These are phyloP conservation scores for Xylaria sp. DNA, from an alignment of 2,329 filamentous ascomycete species.

Conservation along the genomic window DNA sequence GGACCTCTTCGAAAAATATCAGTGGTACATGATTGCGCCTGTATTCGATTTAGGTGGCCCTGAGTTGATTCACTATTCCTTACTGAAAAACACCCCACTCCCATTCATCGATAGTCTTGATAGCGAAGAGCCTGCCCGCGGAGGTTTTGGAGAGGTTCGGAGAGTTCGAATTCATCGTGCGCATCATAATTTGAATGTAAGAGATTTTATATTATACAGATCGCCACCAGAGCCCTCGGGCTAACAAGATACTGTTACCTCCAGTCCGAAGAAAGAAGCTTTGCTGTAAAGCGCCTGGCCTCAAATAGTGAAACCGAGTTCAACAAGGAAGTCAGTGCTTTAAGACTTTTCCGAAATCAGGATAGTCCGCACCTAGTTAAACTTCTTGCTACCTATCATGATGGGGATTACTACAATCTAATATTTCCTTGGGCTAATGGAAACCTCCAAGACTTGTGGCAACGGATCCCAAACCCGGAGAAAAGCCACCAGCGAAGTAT, in stretches of 20 bases:
- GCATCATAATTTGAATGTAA: not conserved
- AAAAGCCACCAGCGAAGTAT: too few species aligned
- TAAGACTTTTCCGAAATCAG: not conserved
- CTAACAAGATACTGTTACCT: not conserved
- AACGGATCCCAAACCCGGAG: not conserved
- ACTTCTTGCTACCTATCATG: not conserved
- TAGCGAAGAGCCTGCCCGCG: too few species aligned
- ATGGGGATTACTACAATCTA: not conserved
- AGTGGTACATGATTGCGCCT: too few species aligned
- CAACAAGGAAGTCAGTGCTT: not conserved
- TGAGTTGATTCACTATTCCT: too few species aligned
- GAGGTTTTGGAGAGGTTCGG: too few species aligned
- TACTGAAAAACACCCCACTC: too few species aligned
- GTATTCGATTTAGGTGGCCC: too few species aligned
- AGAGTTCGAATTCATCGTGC: constrained; percentile 5
- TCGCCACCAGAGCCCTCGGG: too few species aligned
- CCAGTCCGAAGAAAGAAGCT: not conserved
- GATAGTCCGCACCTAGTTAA: not conserved
- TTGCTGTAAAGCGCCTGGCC: not conserved
- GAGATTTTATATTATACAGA: not conserved
- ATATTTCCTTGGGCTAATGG: not conserved
- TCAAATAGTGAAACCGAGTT: not conserved
- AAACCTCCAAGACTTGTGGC: not conserved
- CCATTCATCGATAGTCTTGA: too few species aligned
- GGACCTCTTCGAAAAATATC: too few species aligned